Base-by-base conservation (phyloP, 2,329 filamentous ascomycete species). In the Dothiorella sarmentorum region DNA sequence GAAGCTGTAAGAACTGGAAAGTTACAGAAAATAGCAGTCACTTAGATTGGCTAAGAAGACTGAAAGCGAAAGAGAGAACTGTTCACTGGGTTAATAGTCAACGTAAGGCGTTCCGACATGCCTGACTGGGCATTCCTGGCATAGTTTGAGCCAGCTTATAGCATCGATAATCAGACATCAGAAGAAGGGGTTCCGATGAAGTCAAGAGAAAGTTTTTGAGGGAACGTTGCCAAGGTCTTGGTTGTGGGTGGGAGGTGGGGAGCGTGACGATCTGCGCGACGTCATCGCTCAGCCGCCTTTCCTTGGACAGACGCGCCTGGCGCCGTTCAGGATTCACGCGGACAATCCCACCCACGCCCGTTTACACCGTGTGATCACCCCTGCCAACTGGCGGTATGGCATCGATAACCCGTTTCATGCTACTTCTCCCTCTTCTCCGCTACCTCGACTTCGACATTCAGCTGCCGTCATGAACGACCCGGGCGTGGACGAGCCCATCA, bases 401-500 rank as follows among this genome's bases (percentile, higher is more conserved):
- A n/a, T 31, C 10, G 29, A 31, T 13, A 31, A 13, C 27, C n/a
- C n/a, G n/a, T n/a, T n/a, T 13, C 29, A 31, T 31, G 29, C 29
- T 6, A 3, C 10, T 29, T 33, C 18, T 6, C 24, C 7, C 22
- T 15, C 22, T 22, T 11, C 9, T 7, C 22, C 7, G 5, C 22
- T 7, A 7, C 15, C 24, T 22, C 24, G 11, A 13, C 35, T 5
- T 17, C 17, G 7, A 4, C 40, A 13, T 17, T 27, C 35, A 11
- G 18, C 27, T 35, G 26, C 49, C 56, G 55, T 20, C 31, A 80
- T 80, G 77, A 79, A 78, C 65, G 82, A 84, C 63, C 81, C 81
- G 3, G 81, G 80, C 11, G 73, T 83, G 6, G 78, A 81, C 60
- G 75, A 76, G 59, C 73, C 78, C 18, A 76, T 82, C 53, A 64